Evolutionary conservation across 176 grass and related monocot species (phyloP).

Genomic region (Luzula sylvatica): DNA sequence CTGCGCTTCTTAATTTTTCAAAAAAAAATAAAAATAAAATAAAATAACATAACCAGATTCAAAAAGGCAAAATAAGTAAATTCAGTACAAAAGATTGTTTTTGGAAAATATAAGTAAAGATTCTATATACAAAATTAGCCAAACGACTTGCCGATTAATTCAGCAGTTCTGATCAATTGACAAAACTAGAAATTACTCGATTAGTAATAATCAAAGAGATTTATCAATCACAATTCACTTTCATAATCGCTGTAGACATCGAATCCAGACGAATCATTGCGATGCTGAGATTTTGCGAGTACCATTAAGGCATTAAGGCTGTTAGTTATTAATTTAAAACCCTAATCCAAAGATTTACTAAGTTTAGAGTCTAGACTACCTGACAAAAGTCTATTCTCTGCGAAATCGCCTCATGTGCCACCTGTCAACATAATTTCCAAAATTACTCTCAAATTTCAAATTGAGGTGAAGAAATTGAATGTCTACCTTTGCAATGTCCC

Average conservation of each 20-base stretch:
- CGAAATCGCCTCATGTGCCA: constrained; percentile 14
- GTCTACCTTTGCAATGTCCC: constrained; percentile 11
- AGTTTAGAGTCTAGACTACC: background rate
- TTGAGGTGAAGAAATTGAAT: background rate
- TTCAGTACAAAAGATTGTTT: no score
- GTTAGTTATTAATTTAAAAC: constrained; percentile 10
- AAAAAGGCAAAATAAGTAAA: no score
- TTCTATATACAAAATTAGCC: constrained; percentile 19
- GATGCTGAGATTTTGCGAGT: constrained; percentile 12
- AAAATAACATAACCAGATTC: no score
- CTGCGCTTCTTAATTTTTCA: no score
- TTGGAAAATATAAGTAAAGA: no score
- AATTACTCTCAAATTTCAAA: background rate
- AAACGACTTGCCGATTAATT: constrained; percentile 27
- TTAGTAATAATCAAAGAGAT: background rate
- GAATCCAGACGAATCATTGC: constrained; percentile 8
- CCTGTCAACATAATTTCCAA: background rate
- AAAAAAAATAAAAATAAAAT: no score
- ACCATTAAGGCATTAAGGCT: background rate
- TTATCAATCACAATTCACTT: background rate
- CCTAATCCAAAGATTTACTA: background rate
- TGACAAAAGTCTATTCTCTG: background rate
- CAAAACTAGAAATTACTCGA: constrained; percentile 10
- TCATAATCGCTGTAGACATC: background rate
- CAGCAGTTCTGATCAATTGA: constrained; percentile 1